Evolutionary conservation across 495 filamentous ascomycete species (phyloP).

Genomic region (Hypoxylon fuscum): DNA sequence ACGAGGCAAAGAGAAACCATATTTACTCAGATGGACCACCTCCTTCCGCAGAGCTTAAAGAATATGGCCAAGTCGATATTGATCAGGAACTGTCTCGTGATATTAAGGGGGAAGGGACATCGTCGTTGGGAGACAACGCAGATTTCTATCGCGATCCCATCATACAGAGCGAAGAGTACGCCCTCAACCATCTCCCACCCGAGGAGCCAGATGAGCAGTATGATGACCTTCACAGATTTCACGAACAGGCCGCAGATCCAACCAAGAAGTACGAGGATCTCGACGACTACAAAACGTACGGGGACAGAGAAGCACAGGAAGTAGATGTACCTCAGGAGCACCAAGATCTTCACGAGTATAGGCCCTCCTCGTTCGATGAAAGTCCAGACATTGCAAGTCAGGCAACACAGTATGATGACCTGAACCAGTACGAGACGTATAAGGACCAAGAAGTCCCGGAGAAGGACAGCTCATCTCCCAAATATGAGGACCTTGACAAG

Average conservation of each 20-base stretch:
- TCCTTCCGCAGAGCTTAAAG: slow-evolving; percentile 49
- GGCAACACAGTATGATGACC: slow-evolving; percentile 33
- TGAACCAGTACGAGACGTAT: slow-evolving; percentile 45
- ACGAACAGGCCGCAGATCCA: slow-evolving; percentile 15
- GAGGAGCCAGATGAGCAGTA: slow-evolving; percentile 37
- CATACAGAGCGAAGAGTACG: slow-evolving; percentile 44
- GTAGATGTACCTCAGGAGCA: slow-evolving; percentile 10
- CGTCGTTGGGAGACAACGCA: neutral
- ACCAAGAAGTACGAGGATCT: slow-evolving; percentile 40
- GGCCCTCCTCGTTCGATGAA: slow-evolving; percentile 38
- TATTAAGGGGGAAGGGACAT: neutral
- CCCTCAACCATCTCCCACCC: slow-evolving; percentile 43
- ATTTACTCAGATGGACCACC: slow-evolving; percentile 49
- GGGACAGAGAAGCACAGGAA: slow-evolving; percentile 36
- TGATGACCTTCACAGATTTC: slow-evolving; percentile 41
- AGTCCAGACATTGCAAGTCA: slow-evolving; percentile 8
- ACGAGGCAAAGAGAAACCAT: slow-evolving; percentile 25
- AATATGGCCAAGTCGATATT: slow-evolving; percentile 46
- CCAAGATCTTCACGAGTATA: slow-evolving; percentile 37
- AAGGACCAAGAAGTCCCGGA: slow-evolving; percentile 45
- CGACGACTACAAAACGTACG: slow-evolving; percentile 35
- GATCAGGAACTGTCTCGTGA: slow-evolving; percentile 38
- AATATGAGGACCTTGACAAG: slow-evolving; percentile 41
- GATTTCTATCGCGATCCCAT: slow-evolving; percentile 8
- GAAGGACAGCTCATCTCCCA: slow-evolving; percentile 35